Evolutionary conservation across 352 stramenopile species (phyloP).

Genomic region (Bremia lactucae): DNA sequence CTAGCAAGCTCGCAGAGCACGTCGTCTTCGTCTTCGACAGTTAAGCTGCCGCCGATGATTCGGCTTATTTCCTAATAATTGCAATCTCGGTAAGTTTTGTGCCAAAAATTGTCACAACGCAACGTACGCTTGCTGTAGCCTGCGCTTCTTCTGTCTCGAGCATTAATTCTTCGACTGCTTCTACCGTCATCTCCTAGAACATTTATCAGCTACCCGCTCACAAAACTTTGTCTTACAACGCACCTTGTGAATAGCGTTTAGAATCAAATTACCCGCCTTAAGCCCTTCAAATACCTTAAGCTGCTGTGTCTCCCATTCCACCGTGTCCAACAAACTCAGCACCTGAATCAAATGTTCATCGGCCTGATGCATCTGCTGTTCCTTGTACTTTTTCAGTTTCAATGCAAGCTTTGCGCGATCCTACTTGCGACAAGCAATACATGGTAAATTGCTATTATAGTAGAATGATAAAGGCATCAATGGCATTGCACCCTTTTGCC

Average conservation of each 20-base stretch:
- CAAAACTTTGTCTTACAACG: background rate
- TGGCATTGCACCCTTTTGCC: conserved; percentile 41
- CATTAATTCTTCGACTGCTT: conserved; percentile 84
- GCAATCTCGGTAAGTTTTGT: too few species aligned
- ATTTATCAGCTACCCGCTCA: background rate
- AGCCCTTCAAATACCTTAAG: conserved; percentile 83
- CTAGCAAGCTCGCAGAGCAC: conserved; percentile 76
- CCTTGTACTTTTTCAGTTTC: conserved; percentile 86
- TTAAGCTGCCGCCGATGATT: conserved; percentile 66
- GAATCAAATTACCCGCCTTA: conserved; percentile 78
- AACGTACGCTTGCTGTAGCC: conserved; percentile 55
- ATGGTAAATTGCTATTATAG: background rate
- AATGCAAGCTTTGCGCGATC: conserved; percentile 79
- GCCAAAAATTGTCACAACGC: conserved; percentile 1
- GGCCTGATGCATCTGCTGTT: conserved; percentile 80
- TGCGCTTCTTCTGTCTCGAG: conserved; percentile 81
- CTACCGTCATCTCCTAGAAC: conserved; percentile 72
- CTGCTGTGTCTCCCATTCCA: conserved; percentile 85
- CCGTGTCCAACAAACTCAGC: conserved; percentile 76
- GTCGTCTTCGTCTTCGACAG: conserved; percentile 76
- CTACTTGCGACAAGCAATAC: conserved; percentile 17
- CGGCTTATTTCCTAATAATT: conserved; percentile 71
- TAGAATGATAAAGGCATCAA: too few species aligned
- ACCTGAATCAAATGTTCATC: conserved; percentile 82
- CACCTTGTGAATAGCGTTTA: conserved; percentile 84